These are phyloP conservation scores for Neurospora sp. DNA, from an alignment of 495 filamentous ascomycete species.

Conservation along the genomic window DNA sequence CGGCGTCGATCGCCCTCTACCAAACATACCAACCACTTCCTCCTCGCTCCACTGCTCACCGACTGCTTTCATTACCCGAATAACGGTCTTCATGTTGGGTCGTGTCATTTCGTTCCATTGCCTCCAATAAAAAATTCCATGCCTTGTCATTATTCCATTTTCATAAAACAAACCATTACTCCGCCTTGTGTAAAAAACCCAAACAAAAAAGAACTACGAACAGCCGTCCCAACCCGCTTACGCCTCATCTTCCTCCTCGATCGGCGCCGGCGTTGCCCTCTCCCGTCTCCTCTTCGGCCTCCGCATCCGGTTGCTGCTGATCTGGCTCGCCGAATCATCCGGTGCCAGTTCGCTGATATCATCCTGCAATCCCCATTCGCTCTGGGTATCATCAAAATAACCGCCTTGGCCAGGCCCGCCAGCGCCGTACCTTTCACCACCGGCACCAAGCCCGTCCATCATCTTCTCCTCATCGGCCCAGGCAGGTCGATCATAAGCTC, in stretches of 20 bases:
- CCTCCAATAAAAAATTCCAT: neutral
- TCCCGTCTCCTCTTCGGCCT: conserved; percentile 62
- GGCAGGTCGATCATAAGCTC: conserved; percentile 30
- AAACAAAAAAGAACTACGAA: neutral
- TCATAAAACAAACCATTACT: neutral
- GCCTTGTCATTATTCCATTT: neutral
- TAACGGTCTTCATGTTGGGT: neutral
- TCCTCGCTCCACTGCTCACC: neutral
- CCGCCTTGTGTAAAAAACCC: neutral
- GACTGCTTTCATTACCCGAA: neutral
- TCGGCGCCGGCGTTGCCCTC: conserved; percentile 69
- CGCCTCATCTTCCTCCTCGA: conserved; percentile 59
- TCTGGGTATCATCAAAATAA: conserved; percentile 36
- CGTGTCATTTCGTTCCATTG: neutral
- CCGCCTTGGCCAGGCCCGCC: conserved; percentile 46
- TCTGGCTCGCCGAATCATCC: conserved; percentile 75
- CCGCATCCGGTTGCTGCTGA: conserved; percentile 61
- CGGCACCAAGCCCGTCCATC: conserved; percentile 31
- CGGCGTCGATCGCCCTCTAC: neutral
- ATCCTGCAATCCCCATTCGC: conserved; percentile 52
- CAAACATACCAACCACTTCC: neutral
- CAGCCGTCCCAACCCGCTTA: neutral
- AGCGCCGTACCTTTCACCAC: conserved; percentile 18
- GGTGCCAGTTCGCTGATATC: conserved; percentile 65
- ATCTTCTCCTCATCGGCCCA: conserved; percentile 39